Percentiles rank a stretch among this genome's conserved stretches.
phyloP scores from a whole-genome alignment of 345 rosid species.

The Moricandia moricandioides region DNA sequence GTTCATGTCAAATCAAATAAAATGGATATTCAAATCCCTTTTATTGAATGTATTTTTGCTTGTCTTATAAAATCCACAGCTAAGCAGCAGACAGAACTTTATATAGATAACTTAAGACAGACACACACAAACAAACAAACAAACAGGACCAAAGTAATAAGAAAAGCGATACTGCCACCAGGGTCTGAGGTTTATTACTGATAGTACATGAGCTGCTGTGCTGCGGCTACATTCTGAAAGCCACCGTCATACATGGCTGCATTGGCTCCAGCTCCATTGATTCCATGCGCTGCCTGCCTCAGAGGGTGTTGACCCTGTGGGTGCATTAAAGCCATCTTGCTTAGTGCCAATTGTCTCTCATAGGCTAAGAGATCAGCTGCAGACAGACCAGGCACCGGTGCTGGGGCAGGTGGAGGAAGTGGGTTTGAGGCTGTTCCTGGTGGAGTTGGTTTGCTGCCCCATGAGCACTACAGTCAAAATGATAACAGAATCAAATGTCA shows the following conservation, averaged over 20 bases:
- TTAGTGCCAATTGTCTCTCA: not conserved
- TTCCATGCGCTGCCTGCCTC: conserved; percentile 14
- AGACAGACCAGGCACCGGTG: not conserved
- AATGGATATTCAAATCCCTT: conserved; percentile 22
- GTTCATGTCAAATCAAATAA: conserved; percentile 16
- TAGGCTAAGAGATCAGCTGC: not conserved
- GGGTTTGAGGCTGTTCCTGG: not conserved
- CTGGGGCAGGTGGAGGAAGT: conserved; percentile 49
- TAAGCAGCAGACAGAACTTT: not conserved
- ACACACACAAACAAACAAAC: conserved; percentile 27
- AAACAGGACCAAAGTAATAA: not conserved
- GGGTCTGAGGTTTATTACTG: conserved; percentile 45
- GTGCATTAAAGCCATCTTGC: conserved; percentile 77
- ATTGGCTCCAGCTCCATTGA: conserved; percentile 64
- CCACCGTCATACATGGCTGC: conserved; percentile 92
- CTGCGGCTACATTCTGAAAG: conserved; percentile 77
- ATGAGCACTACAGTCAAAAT: conserved; percentile 62
- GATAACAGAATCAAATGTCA: not conserved
- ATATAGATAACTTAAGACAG: not conserved
- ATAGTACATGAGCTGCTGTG: conserved; percentile 31
- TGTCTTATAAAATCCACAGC: not conserved
- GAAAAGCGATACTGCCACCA: not conserved
- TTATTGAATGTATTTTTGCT: conserved; percentile 26
- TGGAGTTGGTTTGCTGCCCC: conserved; percentile 81
- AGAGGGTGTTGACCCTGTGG: conserved; percentile 84